phyloP scores from a whole-genome alignment of 1,139 yeast species.

The Diutina mesorugosa region DNA sequence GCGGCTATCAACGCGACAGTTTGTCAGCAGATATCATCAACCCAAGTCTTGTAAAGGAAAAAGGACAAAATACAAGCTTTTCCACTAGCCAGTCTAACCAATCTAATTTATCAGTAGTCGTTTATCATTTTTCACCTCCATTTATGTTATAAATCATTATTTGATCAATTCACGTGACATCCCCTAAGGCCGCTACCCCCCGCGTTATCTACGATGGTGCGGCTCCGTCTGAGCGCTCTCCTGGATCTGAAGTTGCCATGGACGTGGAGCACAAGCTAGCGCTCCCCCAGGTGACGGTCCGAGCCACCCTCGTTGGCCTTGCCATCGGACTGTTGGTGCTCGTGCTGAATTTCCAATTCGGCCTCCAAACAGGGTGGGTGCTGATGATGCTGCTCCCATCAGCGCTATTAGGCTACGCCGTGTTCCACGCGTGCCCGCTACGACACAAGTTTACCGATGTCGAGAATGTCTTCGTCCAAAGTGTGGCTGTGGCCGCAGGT shows the following conservation, averaged over 20 bases:
- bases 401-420: constrained; percentile 75
- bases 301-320: constrained; percentile 66
- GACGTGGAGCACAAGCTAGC: constrained; percentile 16
- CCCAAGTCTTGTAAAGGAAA: too few species aligned
- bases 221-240: not conserved
- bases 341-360: constrained; percentile 87
- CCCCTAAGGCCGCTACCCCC: not conserved
- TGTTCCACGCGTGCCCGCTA: constrained; percentile 47
- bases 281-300: constrained; percentile 51
- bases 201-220: not conserved
- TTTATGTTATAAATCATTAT: not conserved
- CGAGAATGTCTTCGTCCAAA: constrained; percentile 84
- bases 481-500: constrained; percentile 92
- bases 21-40: too few species aligned
- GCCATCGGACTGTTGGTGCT: constrained; percentile 71
- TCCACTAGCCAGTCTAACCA: too few species aligned
- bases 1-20: too few species aligned
- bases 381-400: constrained; percentile 99
- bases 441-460: constrained; percentile 61
- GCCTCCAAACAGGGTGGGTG: constrained; percentile 97
- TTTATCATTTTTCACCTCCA: too few species aligned
- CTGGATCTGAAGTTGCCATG: not conserved
- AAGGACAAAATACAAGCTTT: too few species aligned
- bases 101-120: too few species aligned
- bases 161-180: not conserved